Base-by-base conservation (phyloP, 2,329 filamentous ascomycete species). In the Ceratocystis albifundus region DNA sequence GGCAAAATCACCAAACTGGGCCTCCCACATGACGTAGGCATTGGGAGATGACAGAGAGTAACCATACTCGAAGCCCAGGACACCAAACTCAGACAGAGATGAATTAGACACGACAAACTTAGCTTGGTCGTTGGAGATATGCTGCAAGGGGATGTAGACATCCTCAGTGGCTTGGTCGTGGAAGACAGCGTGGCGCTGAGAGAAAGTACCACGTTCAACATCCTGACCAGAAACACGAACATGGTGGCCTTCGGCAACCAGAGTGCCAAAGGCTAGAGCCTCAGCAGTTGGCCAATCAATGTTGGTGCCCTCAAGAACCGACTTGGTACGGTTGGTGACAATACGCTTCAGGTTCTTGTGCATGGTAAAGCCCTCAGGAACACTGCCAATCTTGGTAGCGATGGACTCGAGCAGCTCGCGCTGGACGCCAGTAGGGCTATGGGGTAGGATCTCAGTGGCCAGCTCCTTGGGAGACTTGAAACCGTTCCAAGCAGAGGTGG, bases 381-480 rank as follows among this genome's bases (percentile, higher is more conserved):
- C 80, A 70, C 80, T 82, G 71, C 90, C 88, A 73, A 97, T 90
- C 71, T 86, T 84, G 73, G 88, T 82, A 67, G 86, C 92, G 74
- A 99, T 90, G 76, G 91, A 86, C 76, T 90, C 84, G 69, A 97
- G 78, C 15, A 85, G 86, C 70, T 88, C 82, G 68, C 76, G 74
- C 69, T 89, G 86, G 57, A 97, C 87, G 62, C 86, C 89, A 48
- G 94, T 99, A 30, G 90, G 87, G 72, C 90, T 84, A 79, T 99
- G 94, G 63, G 93, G 92, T 64, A 99, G 82, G 59, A 97, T 86
- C 80, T 99, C 94, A 28, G 88, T 94, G 41, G 93, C 92, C 69
- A 99, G 82, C 78, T 99, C 94, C 82, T 96, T 97, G 73, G 94
- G 94, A 41, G 92, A 96, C 81, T 97, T 97, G 86, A 99, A 97